A percentile compares a stretch with the other conserved stretches of the same genome.
phyloP scores from a whole-genome alignment of 805 yeast genomes.

The Yamadazyma akitaensis region DNA sequence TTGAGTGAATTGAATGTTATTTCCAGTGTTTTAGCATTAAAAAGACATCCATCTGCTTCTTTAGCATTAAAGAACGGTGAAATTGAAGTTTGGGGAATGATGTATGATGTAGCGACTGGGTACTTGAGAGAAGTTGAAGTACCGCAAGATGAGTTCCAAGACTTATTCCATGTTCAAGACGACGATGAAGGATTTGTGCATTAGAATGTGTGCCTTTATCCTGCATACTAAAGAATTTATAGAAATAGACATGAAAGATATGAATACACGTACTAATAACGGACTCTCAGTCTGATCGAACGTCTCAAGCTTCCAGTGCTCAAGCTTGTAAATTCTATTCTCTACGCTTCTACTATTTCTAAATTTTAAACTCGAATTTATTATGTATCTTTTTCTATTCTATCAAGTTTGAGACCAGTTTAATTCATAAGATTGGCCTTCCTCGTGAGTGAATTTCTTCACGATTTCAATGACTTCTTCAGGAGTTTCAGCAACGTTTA shows the following conservation, averaged over 20 bases:
- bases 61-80: constrained; percentile 60
- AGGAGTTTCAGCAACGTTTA: constrained; percentile 64
- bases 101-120: constrained; percentile 83
- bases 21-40: constrained; percentile 65
- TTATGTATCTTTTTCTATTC: background rate
- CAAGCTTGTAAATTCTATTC: too few relatives aligned
- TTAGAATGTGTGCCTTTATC: background rate
- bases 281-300: too few relatives aligned
- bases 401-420: constrained; percentile 47
- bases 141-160: constrained; percentile 43
- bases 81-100: constrained; percentile 75
- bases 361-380: background rate
- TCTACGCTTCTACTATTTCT: background rate
- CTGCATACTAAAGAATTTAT: background rate
- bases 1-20: constrained; percentile 75
- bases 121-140: constrained; percentile 42
- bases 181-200: constrained; percentile 17
- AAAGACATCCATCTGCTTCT: constrained; percentile 63
- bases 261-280: too few relatives aligned
- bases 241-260: background rate
- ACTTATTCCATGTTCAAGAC: constrained; percentile 40
- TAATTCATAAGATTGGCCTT: constrained; percentile 63
- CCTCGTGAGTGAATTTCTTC: constrained; percentile 60
- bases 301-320: too few relatives aligned
- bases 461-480: constrained; percentile 66